Base-by-base conservation (phyloP, 1,284 basidiomycete genomes). In the Rhodotorula sp. region DNA sequence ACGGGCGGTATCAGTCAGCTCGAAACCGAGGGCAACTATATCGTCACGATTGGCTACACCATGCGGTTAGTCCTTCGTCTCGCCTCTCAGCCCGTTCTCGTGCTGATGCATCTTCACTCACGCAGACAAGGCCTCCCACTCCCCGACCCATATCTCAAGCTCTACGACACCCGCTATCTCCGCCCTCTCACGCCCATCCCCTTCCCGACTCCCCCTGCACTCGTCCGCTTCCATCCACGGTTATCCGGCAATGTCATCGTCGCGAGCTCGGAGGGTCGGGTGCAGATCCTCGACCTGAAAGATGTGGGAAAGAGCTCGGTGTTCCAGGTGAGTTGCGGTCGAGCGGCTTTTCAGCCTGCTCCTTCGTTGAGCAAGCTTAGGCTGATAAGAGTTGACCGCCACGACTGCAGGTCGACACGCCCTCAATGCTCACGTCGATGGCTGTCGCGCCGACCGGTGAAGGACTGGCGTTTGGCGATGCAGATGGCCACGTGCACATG, bases 401-500 rank as follows among this genome's bases (percentile, higher is more conserved):
- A 36, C 19, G 19, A 20, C 44, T 66, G 29, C 79, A 84, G 77
- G 80, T 85, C 60, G 82, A 84, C 59, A 80, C 84, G 19, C 77
- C 86, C 0, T 89, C 91, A 0, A 94, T 88, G 79, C 81, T 97
- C 67, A 92, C 89, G 1, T 89, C 91, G 53, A 85, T 89, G 73
- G 88, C 92, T 9, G 83, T 97, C 44, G 93, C 93, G 2, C 88
- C 91, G 2, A 89, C 89, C 1, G 92, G 91, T 30, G 89, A 91
- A 59, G 96, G 93, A 77, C 84, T 99, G 77, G 94, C 92, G 0
- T 94, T 96, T 75, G 94, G 92, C 2, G 94, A 97, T 76, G 89
- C 88, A 0, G 89, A 93, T 63, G 94, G 94, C 13, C 84, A 85
- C 17, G 86, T 98, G 10, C 91, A 96, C 79, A 82, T 99, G 24